Percentiles rank a stretch among this genome's conserved stretches.
phyloP scores from a whole-genome alignment of 2,329 filamentous ascomycete genomes.

The Apiospora malaysiana region DNA sequence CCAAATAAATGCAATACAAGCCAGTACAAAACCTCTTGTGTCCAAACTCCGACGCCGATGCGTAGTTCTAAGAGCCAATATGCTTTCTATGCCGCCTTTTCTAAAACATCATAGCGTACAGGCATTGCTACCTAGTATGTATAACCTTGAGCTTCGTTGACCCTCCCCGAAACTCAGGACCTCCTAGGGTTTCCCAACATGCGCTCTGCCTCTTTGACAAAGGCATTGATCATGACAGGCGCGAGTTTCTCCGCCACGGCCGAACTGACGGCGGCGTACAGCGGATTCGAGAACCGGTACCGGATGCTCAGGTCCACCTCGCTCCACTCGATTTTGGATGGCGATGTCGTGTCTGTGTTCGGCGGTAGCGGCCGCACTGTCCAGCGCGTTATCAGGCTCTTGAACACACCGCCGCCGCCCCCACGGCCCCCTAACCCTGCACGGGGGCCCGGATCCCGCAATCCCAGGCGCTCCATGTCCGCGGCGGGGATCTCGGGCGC shows the following conservation, averaged over 20 bases:
- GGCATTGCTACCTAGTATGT: neutral
- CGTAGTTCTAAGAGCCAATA: neutral
- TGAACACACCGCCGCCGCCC: slow-evolving; percentile 59
- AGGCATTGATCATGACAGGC: slow-evolving; percentile 88
- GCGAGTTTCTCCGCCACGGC: slow-evolving; percentile 86
- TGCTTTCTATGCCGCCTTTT: neutral
- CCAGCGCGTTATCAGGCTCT: slow-evolving; percentile 74
- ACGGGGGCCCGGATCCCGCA: slow-evolving; percentile 27
- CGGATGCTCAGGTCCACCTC: slow-evolving; percentile 78
- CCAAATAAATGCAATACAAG: slow-evolving; percentile 3
- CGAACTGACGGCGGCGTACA: slow-evolving; percentile 82
- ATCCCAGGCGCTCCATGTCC: slow-evolving; percentile 39
- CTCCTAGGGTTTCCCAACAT: slow-evolving; percentile 48
- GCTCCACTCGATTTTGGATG: slow-evolving; percentile 56
- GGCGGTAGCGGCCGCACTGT: slow-evolving; percentile 56
- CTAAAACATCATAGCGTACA: neutral
- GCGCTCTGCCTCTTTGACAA: slow-evolving; percentile 78
- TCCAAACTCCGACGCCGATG: slow-evolving; percentile 11
- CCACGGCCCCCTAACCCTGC: neutral
- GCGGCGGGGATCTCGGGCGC: slow-evolving; percentile 48
- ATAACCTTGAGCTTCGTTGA: neutral
- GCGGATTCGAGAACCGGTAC: slow-evolving; percentile 87
- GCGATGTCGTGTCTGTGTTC: slow-evolving; percentile 38
- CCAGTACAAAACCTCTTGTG: neutral
- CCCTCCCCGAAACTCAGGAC: neutral